phyloP scores from a whole-genome alignment of 2,329 filamentous ascomycete genomes.

The Camillea tinctor region DNA sequence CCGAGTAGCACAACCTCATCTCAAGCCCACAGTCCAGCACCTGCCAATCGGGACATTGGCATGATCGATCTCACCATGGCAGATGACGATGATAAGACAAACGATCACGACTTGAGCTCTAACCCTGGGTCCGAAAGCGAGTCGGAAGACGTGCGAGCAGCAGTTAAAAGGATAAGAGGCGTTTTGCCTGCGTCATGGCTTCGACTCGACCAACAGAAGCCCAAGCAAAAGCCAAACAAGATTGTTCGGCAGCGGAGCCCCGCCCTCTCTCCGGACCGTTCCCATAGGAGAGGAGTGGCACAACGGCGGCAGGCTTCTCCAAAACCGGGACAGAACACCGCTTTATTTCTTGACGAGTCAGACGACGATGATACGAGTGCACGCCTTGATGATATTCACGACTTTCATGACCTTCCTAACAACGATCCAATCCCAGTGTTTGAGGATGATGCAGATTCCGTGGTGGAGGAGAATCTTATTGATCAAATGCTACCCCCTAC shows the following conservation, averaged over 20 bases:
- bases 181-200: constrained; percentile 69
- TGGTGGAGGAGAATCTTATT: constrained; percentile 51
- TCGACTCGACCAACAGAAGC: constrained; percentile 52
- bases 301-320: constrained; percentile 39
- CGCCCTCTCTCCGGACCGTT: constrained; percentile 38
- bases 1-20: constrained; percentile 29
- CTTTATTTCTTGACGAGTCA: constrained; percentile 47
- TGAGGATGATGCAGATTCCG: constrained; percentile 38
- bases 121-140: constrained; percentile 40
- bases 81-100: constrained; percentile 11
- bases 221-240: constrained; percentile 33
- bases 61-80: constrained; percentile 29
- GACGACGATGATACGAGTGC: constrained; percentile 37
- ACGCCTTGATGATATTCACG: constrained; percentile 19
- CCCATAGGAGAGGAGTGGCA: constrained; percentile 48
- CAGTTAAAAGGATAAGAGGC: constrained; percentile 51
- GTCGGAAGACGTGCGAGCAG: constrained; percentile 26
- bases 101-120: constrained; percentile 15
- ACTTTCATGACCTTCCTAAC: constrained; percentile 3
- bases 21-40: constrained; percentile 26
- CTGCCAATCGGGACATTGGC: constrained; percentile 11
- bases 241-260: constrained; percentile 30
- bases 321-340: constrained; percentile 26
- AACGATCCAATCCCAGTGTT: constrained; percentile 16
- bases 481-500: constrained; percentile 48